Evolutionary conservation across 2,329 filamentous ascomycete genomes (phyloP).

Genomic region (Fusarium sp.): DNA sequence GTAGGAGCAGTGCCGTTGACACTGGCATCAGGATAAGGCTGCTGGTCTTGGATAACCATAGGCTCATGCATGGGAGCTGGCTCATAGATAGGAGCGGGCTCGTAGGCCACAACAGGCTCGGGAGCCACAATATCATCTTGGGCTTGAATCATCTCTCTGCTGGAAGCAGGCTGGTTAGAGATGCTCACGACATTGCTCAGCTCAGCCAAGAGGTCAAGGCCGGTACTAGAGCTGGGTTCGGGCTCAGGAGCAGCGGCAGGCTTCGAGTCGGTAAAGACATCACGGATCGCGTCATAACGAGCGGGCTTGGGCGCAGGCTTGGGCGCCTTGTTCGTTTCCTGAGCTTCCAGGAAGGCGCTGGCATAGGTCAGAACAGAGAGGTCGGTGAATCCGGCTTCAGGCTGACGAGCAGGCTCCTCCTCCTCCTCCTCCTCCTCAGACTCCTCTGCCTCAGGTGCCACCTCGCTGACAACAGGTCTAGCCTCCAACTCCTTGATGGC

Average conservation of each 20-base stretch:
- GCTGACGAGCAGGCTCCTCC: conserved; percentile 39
- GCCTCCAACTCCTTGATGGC: conserved; percentile 50
- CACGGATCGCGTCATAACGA: conserved; percentile 55
- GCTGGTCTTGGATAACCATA: conserved; percentile 19
- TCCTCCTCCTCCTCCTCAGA: conserved; percentile 36
- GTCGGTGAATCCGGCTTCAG: conserved; percentile 44
- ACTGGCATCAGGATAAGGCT: conserved; percentile 18
- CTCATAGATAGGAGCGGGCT: conserved; percentile 22
- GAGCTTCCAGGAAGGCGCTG: conserved; percentile 48
- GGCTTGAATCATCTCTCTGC: conserved; percentile 5
- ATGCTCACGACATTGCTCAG: conserved; percentile 50
- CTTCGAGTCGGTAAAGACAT: conserved; percentile 56
- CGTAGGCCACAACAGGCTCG: conserved; percentile 21
- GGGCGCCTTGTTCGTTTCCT: conserved; percentile 43
- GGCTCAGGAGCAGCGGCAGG: conserved; percentile 45
- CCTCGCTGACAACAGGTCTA: conserved; percentile 45
- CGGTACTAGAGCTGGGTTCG: conserved; percentile 39
- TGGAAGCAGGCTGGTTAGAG: conserved; percentile 35
- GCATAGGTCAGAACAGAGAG: conserved; percentile 50
- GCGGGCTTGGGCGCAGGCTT: conserved; percentile 48
- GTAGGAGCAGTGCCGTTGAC: conserved; percentile 16
- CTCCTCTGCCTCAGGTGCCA: conserved; percentile 46
- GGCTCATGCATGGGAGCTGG: conserved; percentile 17
- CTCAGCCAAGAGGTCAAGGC: conserved; percentile 52
- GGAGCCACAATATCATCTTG: conserved; percentile 4